phyloP scores from a whole-genome alignment of 345 rosid genomes.

The sweet orange (Citrus sinensis) region DNA sequence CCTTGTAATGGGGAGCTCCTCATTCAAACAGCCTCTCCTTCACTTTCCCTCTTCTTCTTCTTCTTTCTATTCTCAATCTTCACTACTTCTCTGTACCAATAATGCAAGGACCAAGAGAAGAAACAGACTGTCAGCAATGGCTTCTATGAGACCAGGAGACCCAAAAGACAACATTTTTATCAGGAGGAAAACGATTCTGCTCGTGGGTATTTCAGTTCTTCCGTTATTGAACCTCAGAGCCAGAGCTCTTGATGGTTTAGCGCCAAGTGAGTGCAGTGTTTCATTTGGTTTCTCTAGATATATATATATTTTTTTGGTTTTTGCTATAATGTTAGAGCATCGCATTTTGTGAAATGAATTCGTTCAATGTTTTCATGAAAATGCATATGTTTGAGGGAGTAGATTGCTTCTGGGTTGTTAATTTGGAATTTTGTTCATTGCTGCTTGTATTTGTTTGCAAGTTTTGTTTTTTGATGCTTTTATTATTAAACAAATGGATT shows the following conservation, averaged over 20 bases:
- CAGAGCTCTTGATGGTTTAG: slow-evolving; percentile 34
- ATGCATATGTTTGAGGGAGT: not conserved
- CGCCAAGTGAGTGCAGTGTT: slow-evolving; percentile 30
- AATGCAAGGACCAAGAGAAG: slow-evolving; percentile 37
- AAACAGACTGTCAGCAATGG: slow-evolving; percentile 23
- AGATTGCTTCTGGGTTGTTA: not conserved
- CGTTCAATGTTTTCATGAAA: not conserved
- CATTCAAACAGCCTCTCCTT: slow-evolving; percentile 36
- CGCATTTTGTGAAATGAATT: slow-evolving; percentile 6
- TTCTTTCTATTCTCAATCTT: slow-evolving; percentile 33
- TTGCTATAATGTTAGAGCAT: not conserved
- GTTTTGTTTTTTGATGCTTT: not conserved
- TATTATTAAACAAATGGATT: not conserved
- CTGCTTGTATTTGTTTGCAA: not conserved
- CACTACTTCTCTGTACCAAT: slow-evolving; percentile 19
- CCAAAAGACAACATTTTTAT: slow-evolving; percentile 21
- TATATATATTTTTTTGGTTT: not conserved
- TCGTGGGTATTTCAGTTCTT: slow-evolving; percentile 67
- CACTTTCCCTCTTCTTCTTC: slow-evolving; percentile 18
- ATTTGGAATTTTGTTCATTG: not conserved
- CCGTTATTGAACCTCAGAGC: slow-evolving; percentile 57
- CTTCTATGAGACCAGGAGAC: slow-evolving; percentile 37
- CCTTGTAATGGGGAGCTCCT: slow-evolving; percentile 40
- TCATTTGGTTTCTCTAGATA: not conserved
- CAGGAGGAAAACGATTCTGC: slow-evolving; percentile 51